A percentile compares a stretch with the other conserved stretches of the same genome.
Conservation (phyloP, 495 filamentous ascomycete species). For the Hypoxylon lienhwacheense region DNA sequence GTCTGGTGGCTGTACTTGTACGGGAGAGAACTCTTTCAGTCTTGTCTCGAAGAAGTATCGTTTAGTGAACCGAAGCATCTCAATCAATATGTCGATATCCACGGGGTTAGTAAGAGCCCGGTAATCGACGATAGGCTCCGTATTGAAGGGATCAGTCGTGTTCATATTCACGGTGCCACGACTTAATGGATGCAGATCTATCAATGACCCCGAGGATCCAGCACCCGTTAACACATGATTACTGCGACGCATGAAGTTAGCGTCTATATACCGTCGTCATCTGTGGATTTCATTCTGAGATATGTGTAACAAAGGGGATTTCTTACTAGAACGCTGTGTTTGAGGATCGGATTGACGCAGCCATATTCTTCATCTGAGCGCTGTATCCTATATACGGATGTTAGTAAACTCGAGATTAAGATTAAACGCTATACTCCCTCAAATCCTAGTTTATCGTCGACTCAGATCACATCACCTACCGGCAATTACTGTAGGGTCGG, state of each 20-base stretch:
- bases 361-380: constrained; percentile 50
- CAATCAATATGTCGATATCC: constrained; percentile 47
- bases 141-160: constrained; percentile 38
- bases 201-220: constrained; percentile 38
- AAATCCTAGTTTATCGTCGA: not conserved
- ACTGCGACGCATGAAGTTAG: constrained; percentile 11
- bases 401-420: no score
- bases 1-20: constrained; percentile 40
- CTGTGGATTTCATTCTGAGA: not conserved
- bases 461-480: constrained; percentile 11
- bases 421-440: no score
- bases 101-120: constrained; percentile 53
- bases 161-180: constrained; percentile 53
- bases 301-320: no score
- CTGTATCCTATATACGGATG: constrained; percentile 40
- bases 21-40: constrained; percentile 22
- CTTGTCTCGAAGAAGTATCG: constrained; percentile 45
- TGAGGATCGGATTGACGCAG: constrained; percentile 41
- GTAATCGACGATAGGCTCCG: constrained; percentile 51
- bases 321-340: constrained; percentile 47
- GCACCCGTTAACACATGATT: constrained; percentile 45
- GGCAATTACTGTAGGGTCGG: constrained; percentile 45
- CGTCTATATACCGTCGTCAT: not conserved
- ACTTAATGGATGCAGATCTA: constrained; percentile 50
- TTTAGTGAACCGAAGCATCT: constrained; percentile 46